Conservation (phyloP, 169 alveolate genomes). For the Pseudocohnilembus persalinus region DNA sequence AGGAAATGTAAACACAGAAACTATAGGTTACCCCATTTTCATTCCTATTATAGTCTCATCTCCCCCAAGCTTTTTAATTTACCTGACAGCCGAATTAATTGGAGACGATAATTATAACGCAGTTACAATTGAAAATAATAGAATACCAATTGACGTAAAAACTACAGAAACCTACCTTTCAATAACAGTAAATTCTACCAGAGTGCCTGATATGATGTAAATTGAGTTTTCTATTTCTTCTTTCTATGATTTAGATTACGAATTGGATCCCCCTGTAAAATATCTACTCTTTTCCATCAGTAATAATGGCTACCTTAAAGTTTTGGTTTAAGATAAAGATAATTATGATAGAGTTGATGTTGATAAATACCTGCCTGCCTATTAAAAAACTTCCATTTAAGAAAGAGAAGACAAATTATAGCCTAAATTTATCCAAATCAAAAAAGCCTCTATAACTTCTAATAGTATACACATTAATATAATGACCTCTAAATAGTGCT, state of each 20-base stretch:
- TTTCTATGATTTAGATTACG: not conserved
- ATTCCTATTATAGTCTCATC: not conserved
- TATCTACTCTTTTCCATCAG: not conserved
- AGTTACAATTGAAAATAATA: not conserved
- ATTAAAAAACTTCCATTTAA: not conserved
- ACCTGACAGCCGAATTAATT: not conserved
- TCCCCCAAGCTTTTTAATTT: conserved; percentile 2
- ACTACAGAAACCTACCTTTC: not conserved
- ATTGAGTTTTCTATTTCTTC: conserved; percentile 4
- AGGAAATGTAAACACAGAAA: not conserved
- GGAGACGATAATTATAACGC: not conserved
- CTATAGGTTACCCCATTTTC: conserved; percentile 3
- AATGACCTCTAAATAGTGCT: too few species aligned
- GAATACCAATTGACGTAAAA: not conserved
- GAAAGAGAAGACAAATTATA: not conserved
- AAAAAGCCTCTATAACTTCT: not conserved
- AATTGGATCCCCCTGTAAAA: not conserved
- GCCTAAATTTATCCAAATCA: not conserved
- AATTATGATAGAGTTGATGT: not conserved
- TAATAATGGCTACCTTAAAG: not conserved
- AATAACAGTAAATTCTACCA: not conserved
- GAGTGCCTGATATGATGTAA: not conserved
- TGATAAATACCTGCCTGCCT: not conserved
- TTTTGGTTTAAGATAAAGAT: not conserved
- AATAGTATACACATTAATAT: too few species aligned